Base-by-base conservation (phyloP, 768 basidiomycete species). In the Tephrocybe sp. region DNA sequence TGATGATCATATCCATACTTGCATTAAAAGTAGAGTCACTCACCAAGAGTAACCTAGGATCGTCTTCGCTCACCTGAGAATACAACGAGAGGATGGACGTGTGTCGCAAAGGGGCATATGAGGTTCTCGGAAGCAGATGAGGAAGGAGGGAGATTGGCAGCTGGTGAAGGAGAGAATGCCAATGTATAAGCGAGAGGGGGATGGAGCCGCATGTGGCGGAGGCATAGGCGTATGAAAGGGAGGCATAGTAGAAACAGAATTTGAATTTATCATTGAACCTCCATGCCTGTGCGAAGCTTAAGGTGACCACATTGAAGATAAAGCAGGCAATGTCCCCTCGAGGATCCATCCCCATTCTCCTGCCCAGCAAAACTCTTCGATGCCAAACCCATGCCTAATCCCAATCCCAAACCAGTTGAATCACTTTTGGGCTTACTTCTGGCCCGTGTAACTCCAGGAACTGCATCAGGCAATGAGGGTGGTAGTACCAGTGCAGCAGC, bases 51-150 rank as follows among this genome's bases (percentile, higher is more conserved):
- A 21, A n/a, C 6, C 44, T 46, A 13, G 49, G 43, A 2, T 27
- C 27, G 37, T 40, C 34, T 7, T 39, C 37, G 8, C 35, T 38
- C 1, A 27, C 44, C 18, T 53, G 48, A 2, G 55, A 56, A 32
- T 53, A 50, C 2, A 48, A 40, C 13, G 49, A 53, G 15, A 40
- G 42, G 5, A 53, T 16, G 3, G 55, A 57, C 3, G 22, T 28
- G 31, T 51, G 56, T 6, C n/a, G 22, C 11, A 46, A 51, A 1
- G 54, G 52, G 4, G 26, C 13, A 6, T 34, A 42, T 1, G 54
- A 51, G 2, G 37, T 5, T 22, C 48, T 22, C 25, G 18, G 2
- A 4, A 13, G 16, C 2, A 12, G 6, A 12, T 24, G 7, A 19
- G 27, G 37, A 21, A 3, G 34, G 18, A 24, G 47, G 7, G 11